Evolutionary conservation across 2,329 filamentous ascomycete genomes (phyloP).

Genomic region (Knoxdaviesia proteae): DNA sequence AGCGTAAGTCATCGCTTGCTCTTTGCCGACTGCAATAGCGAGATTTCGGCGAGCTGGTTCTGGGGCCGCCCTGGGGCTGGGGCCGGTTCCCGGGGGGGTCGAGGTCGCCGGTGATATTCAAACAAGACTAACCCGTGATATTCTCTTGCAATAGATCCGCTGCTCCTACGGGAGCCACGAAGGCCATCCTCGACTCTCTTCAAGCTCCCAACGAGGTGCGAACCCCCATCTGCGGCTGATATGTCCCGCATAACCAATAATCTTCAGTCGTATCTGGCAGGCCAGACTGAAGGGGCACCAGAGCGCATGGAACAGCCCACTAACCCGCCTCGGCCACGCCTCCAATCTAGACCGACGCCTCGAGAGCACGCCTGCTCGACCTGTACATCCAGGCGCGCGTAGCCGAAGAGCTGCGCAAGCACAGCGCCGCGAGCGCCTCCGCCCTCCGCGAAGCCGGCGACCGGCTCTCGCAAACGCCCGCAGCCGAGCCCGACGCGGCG

Average conservation of each 20-base stretch:
- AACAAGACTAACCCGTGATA: background rate
- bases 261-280: too few species aligned
- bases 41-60: too few species aligned
- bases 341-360: constrained; percentile 55
- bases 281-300: too few species aligned
- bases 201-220: constrained; percentile 71
- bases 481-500: constrained; percentile 15
- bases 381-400: constrained; percentile 78
- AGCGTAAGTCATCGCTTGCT: constrained; percentile 1
- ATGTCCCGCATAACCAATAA: too few species aligned
- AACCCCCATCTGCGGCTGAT: background rate
- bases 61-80: too few species aligned
- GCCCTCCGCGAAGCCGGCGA: too few species aligned
- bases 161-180: constrained; percentile 42
- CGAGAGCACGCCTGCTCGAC: constrained; percentile 65
- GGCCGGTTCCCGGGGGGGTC: too few species aligned
- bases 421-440: constrained; percentile 40
- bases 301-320: background rate
- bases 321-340: background rate
- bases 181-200: constrained; percentile 62
- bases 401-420: constrained; percentile 61
- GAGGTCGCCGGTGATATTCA: background rate
- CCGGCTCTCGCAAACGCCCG: constrained; percentile 9
- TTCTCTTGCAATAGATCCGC: constrained; percentile 8
- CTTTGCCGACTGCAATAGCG: background rate